Evolutionary conservation across 495 filamentous ascomycete genomes (phyloP).

Genomic region (Penicillium paxilli): DNA sequence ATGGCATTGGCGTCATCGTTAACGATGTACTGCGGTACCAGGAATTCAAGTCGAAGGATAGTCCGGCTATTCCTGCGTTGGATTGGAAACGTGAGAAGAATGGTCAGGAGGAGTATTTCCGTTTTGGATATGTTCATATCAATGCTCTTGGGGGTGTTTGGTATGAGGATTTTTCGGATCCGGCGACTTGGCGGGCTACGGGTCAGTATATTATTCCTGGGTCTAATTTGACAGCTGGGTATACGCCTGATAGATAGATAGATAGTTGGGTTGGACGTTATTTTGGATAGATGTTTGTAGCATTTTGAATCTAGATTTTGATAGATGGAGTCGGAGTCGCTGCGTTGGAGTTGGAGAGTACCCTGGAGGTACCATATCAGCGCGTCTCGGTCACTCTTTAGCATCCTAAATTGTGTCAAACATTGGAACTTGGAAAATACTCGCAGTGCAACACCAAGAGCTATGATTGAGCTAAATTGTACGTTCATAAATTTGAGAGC

Average conservation of each 20-base stretch:
- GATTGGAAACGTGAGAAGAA: conserved; percentile 42
- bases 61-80: conserved; percentile 39
- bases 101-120: conserved; percentile 68
- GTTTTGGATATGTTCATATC: conserved; percentile 70
- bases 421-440: too few relatives aligned
- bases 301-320: background rate
- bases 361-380: too few relatives aligned
- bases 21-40: conserved; percentile 59
- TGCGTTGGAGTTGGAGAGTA: background rate
- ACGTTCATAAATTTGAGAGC: background rate
- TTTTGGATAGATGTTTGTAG: background rate
- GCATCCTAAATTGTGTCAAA: too few relatives aligned
- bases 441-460: too few relatives aligned
- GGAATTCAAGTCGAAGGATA: conserved; percentile 40
- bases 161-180: conserved; percentile 75
- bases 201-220: background rate
- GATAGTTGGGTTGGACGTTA: background rate
- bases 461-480: too few relatives aligned
- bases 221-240: background rate
- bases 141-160: conserved; percentile 52
- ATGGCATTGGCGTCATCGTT: conserved; percentile 57
- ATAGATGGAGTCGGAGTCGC: background rate
- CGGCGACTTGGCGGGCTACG: conserved; percentile 59
- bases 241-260: background rate
- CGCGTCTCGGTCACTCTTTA: too few relatives aligned